phyloP scores from a whole-genome alignment of 2,329 filamentous ascomycete species.

The Aplosporella prunicola region DNA sequence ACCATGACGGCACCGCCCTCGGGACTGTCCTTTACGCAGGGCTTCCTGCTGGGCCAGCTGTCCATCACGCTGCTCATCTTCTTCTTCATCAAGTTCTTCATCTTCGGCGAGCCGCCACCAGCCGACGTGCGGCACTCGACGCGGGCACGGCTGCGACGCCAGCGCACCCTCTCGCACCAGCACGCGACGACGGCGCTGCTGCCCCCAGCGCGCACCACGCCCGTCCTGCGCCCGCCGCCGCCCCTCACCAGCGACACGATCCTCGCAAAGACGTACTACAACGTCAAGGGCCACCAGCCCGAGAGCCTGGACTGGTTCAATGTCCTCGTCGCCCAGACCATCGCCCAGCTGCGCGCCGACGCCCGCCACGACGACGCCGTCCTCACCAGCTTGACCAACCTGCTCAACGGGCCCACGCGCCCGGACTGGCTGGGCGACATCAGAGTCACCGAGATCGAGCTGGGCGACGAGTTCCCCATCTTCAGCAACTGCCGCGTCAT shows the following conservation, averaged over 20 bases:
- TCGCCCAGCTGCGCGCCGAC: slow-evolving; percentile 88
- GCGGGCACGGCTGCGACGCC: slow-evolving; percentile 64
- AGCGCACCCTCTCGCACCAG: slow-evolving; percentile 61
- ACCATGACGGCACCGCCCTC: slow-evolving; percentile 10
- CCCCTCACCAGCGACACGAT: slow-evolving; percentile 87
- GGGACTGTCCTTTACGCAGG: slow-evolving; percentile 85
- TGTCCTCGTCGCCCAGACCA: slow-evolving; percentile 89
- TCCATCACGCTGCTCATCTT: slow-evolving; percentile 85
- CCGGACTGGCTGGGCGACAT: slow-evolving; percentile 93
- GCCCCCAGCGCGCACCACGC: too few species aligned
- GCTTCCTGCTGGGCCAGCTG: slow-evolving; percentile 84
- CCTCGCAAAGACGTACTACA: slow-evolving; percentile 94
- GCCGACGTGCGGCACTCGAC: slow-evolving; percentile 69
- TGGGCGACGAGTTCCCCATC: slow-evolving; percentile 96
- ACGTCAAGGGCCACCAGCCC: slow-evolving; percentile 87
- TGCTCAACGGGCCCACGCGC: slow-evolving; percentile 76
- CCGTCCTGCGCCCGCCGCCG: slow-evolving; percentile 44
- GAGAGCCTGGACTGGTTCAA: slow-evolving; percentile 99
- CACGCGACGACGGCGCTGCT: too few species aligned
- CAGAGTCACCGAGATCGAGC: slow-evolving; percentile 80
- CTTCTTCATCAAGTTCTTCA: slow-evolving; percentile 99
- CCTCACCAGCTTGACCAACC: slow-evolving; percentile 69
- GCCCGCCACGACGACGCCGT: slow-evolving; percentile 88
- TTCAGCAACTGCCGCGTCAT: slow-evolving; percentile 98
- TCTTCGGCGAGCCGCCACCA: slow-evolving; percentile 87